Base-by-base conservation (phyloP, 2,329 filamentous ascomycete species). In the Parastagonospora avenae region DNA sequence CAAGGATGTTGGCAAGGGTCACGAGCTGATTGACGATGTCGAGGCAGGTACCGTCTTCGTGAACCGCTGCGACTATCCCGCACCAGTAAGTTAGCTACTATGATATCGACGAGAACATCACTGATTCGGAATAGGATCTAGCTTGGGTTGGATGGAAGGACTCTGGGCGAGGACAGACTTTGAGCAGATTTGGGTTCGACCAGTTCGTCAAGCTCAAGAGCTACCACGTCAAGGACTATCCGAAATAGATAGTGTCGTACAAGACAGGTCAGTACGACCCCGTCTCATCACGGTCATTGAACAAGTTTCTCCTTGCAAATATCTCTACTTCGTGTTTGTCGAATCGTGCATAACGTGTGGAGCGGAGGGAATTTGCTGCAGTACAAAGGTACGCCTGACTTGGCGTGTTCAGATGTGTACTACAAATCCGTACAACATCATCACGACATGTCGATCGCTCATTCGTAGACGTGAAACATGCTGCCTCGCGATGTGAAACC, bases 91-190 rank as follows among this genome's bases (percentile, higher is more conserved):
- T 84, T 27, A 29, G n/a, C 37, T 5, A 7, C 12, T 3, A 7
- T 30, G 32, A 12, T n/a, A 8, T 9, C 19, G 19, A 24, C 5
- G n/a, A 27, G 2, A 28, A 14, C 14, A 11, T 16, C 15, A 40
- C 31, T 55, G 68, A 36, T 68, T 51, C 32, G 15, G 11, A 5
- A 32, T 64, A 93, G 90, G 91, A 96, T 74, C 84, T 96, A 61
- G 91, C 92, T n/a, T 96, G 91, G 91, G 94, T 92, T 2, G 93
- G 93, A 9, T 97, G 92, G 92, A 97, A 97, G 80, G 92, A 96
- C 73, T 96, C 92, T 54, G 93, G 93, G 59, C 92, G 90, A 74
- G 93, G 93, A 16, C 88, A 92, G 63, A 97, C 92, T 8, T 77
- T 97, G 64, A 94, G 91, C 77, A 87, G 80, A 64, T 96, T 92